Conservation (phyloP, 306 rosid genomes). For the Delonix regia region DNA sequence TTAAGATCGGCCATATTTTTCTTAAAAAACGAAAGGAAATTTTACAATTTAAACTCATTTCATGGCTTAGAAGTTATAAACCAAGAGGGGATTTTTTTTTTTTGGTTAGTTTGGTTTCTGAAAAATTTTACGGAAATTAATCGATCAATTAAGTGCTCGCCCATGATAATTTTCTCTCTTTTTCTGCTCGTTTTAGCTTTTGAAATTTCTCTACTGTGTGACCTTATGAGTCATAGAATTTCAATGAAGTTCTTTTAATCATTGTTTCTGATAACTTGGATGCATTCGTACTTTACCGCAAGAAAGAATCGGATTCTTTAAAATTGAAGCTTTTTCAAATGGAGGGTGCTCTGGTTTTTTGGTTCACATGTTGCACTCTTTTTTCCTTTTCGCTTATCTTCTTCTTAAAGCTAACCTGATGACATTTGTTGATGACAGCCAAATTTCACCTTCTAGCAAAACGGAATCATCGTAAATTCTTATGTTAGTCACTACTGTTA, state of each 20-base stretch:
- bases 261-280: constrained; percentile 29
- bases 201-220: neutral
- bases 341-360: constrained; percentile 36
- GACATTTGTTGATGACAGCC: constrained; percentile 17
- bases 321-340: constrained; percentile 37
- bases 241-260: constrained; percentile 23
- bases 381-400: constrained; percentile 36
- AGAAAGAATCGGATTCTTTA: constrained; percentile 48
- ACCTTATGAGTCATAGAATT: constrained; percentile 27
- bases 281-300: constrained; percentile 26
- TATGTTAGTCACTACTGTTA: neutral
- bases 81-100: neutral
- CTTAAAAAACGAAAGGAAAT: too few species aligned
- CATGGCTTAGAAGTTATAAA: neutral
- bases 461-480: constrained; percentile 25
- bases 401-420: constrained; percentile 37
- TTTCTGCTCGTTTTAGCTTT: neutral
- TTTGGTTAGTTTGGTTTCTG: constrained; percentile 6
- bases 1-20: too few species aligned
- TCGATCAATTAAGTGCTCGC: neutral
- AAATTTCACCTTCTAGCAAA: constrained; percentile 34
- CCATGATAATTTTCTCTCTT: neutral
- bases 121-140: neutral
- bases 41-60: neutral
- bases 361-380: constrained; percentile 40